These are phyloP conservation scores for Lycium ferocissimum DNA, from an alignment of 257 asterid genomes.

Conservation along the genomic window DNA sequence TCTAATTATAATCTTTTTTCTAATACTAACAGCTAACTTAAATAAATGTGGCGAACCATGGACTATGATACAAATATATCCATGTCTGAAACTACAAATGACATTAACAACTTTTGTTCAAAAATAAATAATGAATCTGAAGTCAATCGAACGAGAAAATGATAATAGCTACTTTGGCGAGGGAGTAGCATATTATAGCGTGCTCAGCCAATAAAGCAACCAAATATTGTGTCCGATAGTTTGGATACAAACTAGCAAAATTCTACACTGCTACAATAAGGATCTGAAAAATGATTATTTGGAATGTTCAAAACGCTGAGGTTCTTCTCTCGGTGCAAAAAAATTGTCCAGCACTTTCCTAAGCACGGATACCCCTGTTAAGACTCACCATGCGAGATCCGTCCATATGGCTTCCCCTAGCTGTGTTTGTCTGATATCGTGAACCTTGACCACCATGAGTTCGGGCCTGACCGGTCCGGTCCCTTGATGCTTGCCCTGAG, in stretches of 20 bases:
- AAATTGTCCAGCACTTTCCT: neutral
- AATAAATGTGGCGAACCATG: neutral
- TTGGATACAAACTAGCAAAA: neutral
- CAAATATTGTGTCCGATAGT: neutral
- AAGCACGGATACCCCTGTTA: conserved; percentile 69
- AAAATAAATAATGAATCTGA: neutral
- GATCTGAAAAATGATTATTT: neutral
- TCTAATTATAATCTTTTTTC: too few species aligned
- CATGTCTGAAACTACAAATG: neutral
- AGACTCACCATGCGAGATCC: conserved; percentile 87
- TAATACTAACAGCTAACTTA: neutral
- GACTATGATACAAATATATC: neutral
- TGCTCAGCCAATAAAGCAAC: neutral
- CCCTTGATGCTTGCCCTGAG: conserved; percentile 52
- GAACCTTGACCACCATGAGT: conserved; percentile 51
- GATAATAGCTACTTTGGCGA: neutral
- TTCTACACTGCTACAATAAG: neutral
- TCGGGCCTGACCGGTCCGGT: conserved; percentile 51
- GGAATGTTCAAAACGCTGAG: neutral
- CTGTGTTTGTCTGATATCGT: conserved; percentile 57
- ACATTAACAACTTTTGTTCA: neutral
- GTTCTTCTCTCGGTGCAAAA: neutral
- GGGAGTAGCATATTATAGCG: neutral
- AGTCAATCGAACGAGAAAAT: neutral
- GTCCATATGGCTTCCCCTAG: conserved; percentile 68